Conservation (phyloP, 306 rosid species). For the Arachis stenosperma region DNA sequence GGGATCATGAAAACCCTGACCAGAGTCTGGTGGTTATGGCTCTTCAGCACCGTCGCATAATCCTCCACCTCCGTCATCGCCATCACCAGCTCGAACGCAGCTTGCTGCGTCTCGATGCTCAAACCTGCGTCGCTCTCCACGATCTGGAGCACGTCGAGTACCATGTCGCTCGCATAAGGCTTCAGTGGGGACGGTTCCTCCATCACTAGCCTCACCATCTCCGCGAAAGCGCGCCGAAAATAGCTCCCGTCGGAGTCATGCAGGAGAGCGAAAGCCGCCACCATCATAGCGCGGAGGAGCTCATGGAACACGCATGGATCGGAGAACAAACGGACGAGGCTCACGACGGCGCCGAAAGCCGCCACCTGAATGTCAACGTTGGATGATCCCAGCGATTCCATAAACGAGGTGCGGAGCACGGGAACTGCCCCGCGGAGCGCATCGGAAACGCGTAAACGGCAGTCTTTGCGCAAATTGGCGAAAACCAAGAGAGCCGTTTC, state of each 20-base stretch:
- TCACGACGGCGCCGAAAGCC: constrained; percentile 37
- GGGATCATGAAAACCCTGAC: constrained; percentile 37
- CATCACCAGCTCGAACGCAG: constrained; percentile 38
- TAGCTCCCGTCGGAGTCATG: constrained; percentile 28
- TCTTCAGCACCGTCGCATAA: constrained; percentile 10
- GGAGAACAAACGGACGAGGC: constrained; percentile 32
- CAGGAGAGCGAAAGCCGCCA: constrained; percentile 40
- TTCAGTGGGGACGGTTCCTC: constrained; percentile 33
- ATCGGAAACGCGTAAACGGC: constrained; percentile 1
- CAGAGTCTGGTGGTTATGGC: constrained; percentile 14
- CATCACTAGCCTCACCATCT: constrained; percentile 36
- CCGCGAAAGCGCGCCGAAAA: constrained; percentile 37
- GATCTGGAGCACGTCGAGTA: constrained; percentile 48
- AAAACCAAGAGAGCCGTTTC: constrained; percentile 38
- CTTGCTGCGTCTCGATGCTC: constrained; percentile 28
- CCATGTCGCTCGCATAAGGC: constrained; percentile 47
- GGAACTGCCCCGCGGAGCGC: not conserved
- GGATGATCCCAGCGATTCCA: constrained; percentile 17
- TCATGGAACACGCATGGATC: constrained; percentile 45
- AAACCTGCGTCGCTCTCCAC: constrained; percentile 37
- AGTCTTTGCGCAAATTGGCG: constrained; percentile 16
- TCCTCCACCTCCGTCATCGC: constrained; percentile 43
- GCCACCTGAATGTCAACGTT: constrained; percentile 37
- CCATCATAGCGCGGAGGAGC: constrained; percentile 48
- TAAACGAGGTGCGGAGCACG: constrained; percentile 17